Base-by-base conservation (phyloP, 164 flowering plant species). In the Paratinospora sagittata region DNA sequence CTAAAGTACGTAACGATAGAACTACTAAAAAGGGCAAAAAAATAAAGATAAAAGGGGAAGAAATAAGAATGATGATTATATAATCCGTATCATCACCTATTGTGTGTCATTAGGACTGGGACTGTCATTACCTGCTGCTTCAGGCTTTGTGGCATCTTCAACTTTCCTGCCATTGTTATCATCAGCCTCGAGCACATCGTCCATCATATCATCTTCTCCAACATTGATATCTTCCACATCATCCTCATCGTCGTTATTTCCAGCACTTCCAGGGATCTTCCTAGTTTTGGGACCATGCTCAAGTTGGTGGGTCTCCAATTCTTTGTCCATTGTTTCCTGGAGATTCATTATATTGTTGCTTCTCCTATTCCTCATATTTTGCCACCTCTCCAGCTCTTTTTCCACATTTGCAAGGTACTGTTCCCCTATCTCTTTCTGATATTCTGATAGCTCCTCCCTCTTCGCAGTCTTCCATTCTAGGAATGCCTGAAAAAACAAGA, bases 251-350 rank as follows among this genome's bases (percentile, higher is more conserved):
- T 91, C 96, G 63, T 87, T 86, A 78, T 82, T 81, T 76, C 82
- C 70, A 37, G 43, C 62, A 63, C 84, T 84, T 45, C 83, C 89
- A 16, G 89, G 88, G 63, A 92, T 86, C 77, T 88, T 92, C 68
- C 97, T 76, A 43, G 86, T 87, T 83, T 95, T 95, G 10, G 96
- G 99, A 19, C 99, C 99, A 79, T 90, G 95, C 82, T 91, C 98
- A 12, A 93, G 92, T 79, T 89, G 87, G 73, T 91, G 99, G 55
- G 89, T 88, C 74, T 96, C 99, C 78, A 96, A 77, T 69, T 96
- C 99, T 79, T 91, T 82, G 83, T 96, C 99, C 99, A 96, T 93
- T 0, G 95, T 90, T 78, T 96, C 99, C 82, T 96, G 98, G 37
- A 90, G 79, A 82, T 89, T 90, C 68, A 79, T 66, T 73, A 74